A percentile compares a stretch with the other conserved stretches of the same genome.
These are phyloP conservation scores for Chytriomyces hyalinus DNA, from an alignment of 192 early-diverging fungal genomes.

Conservation along the genomic window DNA sequence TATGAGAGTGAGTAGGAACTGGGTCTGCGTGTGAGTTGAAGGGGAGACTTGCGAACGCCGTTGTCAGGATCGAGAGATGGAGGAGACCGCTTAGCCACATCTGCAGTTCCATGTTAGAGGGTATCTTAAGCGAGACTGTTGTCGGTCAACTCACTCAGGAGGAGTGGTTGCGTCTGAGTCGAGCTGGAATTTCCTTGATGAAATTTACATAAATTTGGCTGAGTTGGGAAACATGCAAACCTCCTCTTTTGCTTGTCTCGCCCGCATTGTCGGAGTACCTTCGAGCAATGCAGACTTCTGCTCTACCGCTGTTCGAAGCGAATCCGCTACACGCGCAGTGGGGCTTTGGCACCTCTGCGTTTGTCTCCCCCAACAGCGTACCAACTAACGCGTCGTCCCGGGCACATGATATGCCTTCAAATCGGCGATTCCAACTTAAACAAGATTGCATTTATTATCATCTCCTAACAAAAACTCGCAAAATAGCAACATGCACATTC, in stretches of 20 bases:
- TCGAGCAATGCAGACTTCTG: conserved; percentile 46
- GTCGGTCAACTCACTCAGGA: too few relatives aligned
- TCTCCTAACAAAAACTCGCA: conserved; percentile 11
- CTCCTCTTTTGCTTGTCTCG: not conserved
- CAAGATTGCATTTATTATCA: conserved; percentile 8
- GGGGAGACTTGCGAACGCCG: too few relatives aligned
- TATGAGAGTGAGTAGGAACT: too few relatives aligned
- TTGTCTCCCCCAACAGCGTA: conserved; percentile 1
- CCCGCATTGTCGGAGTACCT: conserved; percentile 55
- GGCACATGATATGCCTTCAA: conserved; percentile 3
- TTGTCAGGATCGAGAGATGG: too few relatives aligned
- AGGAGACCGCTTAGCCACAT: too few relatives aligned
- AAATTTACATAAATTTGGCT: too few relatives aligned
- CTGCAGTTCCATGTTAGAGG: too few relatives aligned
- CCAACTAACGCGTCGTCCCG: conserved; percentile 18
- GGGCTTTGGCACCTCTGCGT: conserved; percentile 52
- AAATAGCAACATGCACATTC: not conserved
- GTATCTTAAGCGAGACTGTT: too few relatives aligned
- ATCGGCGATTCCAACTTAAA: conserved; percentile 7
- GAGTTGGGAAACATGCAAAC: too few relatives aligned
- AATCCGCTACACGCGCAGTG: conserved; percentile 56
- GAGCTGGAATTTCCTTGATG: too few relatives aligned
- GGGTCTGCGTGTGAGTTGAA: too few relatives aligned
- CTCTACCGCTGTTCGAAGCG: conserved; percentile 47
- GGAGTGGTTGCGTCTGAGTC: too few relatives aligned